Percentiles rank a stretch among this genome's conserved stretches.
Evolutionary conservation across 192 early-diverging fungal species (phyloP).

Genomic region (Thoreauomyces humboldtii): DNA sequence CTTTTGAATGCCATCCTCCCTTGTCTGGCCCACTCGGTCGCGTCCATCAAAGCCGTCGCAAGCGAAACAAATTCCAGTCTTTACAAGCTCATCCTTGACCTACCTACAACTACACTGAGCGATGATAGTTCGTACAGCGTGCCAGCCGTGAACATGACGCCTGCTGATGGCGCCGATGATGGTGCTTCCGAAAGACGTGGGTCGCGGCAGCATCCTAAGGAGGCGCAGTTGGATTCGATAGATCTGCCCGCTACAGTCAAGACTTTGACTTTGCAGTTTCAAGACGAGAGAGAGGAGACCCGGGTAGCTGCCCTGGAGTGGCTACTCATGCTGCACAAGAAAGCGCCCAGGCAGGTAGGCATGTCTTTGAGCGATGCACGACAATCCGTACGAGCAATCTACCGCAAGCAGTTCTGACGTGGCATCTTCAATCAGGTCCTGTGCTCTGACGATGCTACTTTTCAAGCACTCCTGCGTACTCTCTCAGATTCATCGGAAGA

Average conservation of each 20-base stretch:
- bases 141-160: no score
- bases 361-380: no score
- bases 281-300: constrained; percentile 91
- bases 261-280: constrained; percentile 71
- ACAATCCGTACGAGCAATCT: no score
- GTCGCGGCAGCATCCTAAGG: no score
- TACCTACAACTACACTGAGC: constrained; percentile 6
- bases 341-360: constrained; percentile 75
- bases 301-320: constrained; percentile 90
- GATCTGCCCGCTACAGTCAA: constrained; percentile 82
- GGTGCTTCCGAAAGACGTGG: background rate
- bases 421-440: constrained; percentile 66
- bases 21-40: constrained; percentile 73
- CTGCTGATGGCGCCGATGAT: background rate
- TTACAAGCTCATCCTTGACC: constrained; percentile 72
- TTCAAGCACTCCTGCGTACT: constrained; percentile 84
- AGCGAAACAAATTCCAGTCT: constrained; percentile 79
- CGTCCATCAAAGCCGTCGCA: constrained; percentile 57
- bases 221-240: constrained; percentile 43
- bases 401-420: no score
- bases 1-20: constrained; percentile 85
- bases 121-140: no score
- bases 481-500: constrained; percentile 93
- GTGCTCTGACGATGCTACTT: constrained; percentile 82
- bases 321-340: constrained; percentile 95